Conservation (phyloP, 2,329 filamentous ascomycete species). For the Epichloe brachyelytri region DNA sequence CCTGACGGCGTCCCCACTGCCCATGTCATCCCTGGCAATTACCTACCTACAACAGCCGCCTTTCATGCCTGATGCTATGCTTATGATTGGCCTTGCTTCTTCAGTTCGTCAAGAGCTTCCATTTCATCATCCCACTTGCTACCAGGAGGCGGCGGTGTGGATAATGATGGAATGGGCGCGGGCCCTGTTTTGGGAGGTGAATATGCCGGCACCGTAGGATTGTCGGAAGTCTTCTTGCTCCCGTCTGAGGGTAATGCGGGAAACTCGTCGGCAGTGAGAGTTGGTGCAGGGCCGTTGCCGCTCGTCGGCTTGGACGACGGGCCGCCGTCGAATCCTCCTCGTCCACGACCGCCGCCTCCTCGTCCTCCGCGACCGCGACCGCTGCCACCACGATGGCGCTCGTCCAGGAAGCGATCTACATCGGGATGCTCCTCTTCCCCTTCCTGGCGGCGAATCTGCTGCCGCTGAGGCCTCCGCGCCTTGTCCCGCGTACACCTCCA, state of each 20-base stretch:
- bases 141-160: constrained; percentile 18
- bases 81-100: constrained; percentile 7
- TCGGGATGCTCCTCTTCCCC: constrained; percentile 19
- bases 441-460: constrained; percentile 31
- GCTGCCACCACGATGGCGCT: constrained; percentile 19
- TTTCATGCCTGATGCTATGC: background rate
- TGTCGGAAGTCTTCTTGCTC: constrained; percentile 11
- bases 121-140: constrained; percentile 47
- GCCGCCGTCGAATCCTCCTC: constrained; percentile 9
- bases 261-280: constrained; percentile 22
- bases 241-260: constrained; percentile 21
- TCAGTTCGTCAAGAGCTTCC: constrained; percentile 33
- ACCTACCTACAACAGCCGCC: too few relatives aligned
- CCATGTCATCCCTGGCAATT: background rate
- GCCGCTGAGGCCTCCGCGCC: constrained; percentile 23
- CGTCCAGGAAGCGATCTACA: constrained; percentile 25
- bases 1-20: background rate
- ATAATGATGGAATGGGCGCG: constrained; percentile 9
- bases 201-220: constrained; percentile 5
- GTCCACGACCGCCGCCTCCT: constrained; percentile 23
- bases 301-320: constrained; percentile 7
- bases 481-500: constrained; percentile 26
- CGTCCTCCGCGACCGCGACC: constrained; percentile 19
- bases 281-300: constrained; percentile 3
- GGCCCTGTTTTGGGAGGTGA: background rate